Base-by-base conservation (phyloP, 495 filamentous ascomycete species). In the Beverwykella pulmonaria region DNA sequence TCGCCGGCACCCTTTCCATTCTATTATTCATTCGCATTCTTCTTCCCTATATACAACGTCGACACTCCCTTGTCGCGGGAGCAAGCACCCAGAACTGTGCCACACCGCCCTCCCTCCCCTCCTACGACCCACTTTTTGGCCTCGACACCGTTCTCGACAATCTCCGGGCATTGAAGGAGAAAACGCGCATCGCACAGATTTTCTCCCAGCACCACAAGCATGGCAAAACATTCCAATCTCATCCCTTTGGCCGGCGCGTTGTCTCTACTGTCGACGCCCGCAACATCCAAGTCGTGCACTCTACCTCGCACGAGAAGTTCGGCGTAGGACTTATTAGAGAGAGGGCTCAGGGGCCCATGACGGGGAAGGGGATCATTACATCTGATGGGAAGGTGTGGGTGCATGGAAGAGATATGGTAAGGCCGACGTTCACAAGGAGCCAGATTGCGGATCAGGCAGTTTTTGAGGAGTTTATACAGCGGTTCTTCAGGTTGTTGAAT, bases 401-500 rank as follows among this genome's bases (percentile, higher is more conserved):
- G 29, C 56, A 66, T 47, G 82, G 84, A 0, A 75, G 85, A 0
- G 80, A 77, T 0, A 54, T 87, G 60, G 66, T 88, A 55, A 72
- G 83, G 19, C 84, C 86, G 6, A 79, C 82, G 44, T 87, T 87
- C 63, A 74, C 75, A 0, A 67, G 80, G 10, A 80, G 82, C 57
- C 80, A 85, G 70, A 78, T 77, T 8, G 78, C 84, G 0, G 83
- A 86, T 74, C 79, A 79, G 19, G 82, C 86, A 14, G 82, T 83
- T 4, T 83, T 84, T 71, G 80, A 86, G 61, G 15, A 14, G 15
- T 39, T 48, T 60, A 32, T 50, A 5, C 20, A 50, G 7, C 4
- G 44, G 3, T 60, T 60, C 20, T n/a, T 60, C 39, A 12, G 32
- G 4, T 22, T 60, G 7, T n/a, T 60, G 23, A 39, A 39, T 3